phyloP scores from a whole-genome alignment of 176 grass and related monocot species.

The Lolium multiflorum region DNA sequence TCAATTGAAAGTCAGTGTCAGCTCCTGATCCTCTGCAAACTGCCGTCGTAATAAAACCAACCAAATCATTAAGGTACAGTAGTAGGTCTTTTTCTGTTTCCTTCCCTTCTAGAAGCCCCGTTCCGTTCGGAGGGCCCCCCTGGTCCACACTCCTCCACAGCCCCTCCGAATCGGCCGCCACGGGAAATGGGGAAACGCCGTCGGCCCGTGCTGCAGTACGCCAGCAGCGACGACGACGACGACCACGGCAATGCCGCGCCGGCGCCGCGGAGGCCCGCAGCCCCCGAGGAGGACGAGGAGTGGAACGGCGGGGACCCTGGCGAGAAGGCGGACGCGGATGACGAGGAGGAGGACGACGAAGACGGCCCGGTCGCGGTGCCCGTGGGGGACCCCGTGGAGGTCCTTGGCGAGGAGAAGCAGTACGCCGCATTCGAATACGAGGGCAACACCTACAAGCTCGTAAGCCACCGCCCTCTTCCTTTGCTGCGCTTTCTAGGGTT shows the following conservation, averaged over 20 bases:
- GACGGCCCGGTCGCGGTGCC: constrained; percentile 58
- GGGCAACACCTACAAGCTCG: constrained; percentile 78
- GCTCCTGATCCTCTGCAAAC: too few species aligned
- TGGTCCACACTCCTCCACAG: background rate
- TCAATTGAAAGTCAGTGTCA: too few species aligned
- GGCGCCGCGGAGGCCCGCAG: constrained; percentile 7
- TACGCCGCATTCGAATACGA: constrained; percentile 84
- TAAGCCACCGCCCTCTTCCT: constrained; percentile 38
- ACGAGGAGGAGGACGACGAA: constrained; percentile 35
- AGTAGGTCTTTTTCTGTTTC: background rate
- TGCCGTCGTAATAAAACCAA: too few species aligned
- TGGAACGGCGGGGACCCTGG: background rate
- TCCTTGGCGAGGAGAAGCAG: constrained; percentile 70
- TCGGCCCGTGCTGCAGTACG: constrained; percentile 49
- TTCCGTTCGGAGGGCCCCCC: too few species aligned
- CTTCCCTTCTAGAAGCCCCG: background rate
- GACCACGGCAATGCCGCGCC: constrained; percentile 46
- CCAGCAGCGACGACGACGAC: constrained; percentile 59
- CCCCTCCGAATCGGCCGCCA: constrained; percentile 27
- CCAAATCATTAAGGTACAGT: too few species aligned
- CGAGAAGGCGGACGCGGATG: constrained; percentile 13
- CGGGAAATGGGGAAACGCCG: constrained; percentile 68
- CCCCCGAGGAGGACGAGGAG: constrained; percentile 38
- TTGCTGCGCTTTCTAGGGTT: constrained; percentile 41
- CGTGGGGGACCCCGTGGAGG: constrained; percentile 63